These are phyloP conservation scores for Flaveria robusta DNA, from an alignment of 129 eudicot species.

Conservation along the genomic window DNA sequence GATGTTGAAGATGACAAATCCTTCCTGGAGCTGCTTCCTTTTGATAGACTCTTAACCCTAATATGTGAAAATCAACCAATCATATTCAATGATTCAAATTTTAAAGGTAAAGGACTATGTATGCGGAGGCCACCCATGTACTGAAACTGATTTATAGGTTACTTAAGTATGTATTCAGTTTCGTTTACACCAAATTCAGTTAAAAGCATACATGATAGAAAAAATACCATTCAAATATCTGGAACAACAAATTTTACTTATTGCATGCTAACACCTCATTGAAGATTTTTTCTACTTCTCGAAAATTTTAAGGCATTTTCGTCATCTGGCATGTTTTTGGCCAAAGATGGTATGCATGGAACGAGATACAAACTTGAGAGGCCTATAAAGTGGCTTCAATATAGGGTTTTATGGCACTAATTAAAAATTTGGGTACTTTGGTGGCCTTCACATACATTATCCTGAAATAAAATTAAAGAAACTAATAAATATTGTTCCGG, in stretches of 20 bases:
- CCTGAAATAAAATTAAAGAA: neutral
- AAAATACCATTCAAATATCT: too few relatives aligned
- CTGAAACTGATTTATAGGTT: neutral
- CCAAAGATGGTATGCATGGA: neutral
- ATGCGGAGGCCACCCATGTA: neutral
- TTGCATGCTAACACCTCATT: neutral
- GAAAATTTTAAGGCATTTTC: neutral
- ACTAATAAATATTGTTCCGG: neutral
- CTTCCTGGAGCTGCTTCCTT: slow-evolving; percentile 58
- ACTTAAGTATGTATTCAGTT: neutral
- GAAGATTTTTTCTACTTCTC: neutral
- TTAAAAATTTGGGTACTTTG: neutral
- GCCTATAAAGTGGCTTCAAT: neutral
- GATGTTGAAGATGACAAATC: slow-evolving; percentile 47
- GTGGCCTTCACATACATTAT: neutral
- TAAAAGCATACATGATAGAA: neutral
- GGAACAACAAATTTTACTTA: neutral
- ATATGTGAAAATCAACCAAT: slow-evolving; percentile 20
- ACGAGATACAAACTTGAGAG: neutral
- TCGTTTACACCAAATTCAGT: neutral
- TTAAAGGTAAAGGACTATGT: neutral
- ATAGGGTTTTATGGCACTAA: neutral
- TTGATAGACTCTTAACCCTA: slow-evolving; percentile 77
- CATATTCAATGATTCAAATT: slow-evolving; percentile 4
- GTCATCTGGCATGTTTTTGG: neutral